Evolutionary conservation across 2,329 filamentous ascomycete species (phyloP).

Genomic region (Macroventuria anomochaeta): DNA sequence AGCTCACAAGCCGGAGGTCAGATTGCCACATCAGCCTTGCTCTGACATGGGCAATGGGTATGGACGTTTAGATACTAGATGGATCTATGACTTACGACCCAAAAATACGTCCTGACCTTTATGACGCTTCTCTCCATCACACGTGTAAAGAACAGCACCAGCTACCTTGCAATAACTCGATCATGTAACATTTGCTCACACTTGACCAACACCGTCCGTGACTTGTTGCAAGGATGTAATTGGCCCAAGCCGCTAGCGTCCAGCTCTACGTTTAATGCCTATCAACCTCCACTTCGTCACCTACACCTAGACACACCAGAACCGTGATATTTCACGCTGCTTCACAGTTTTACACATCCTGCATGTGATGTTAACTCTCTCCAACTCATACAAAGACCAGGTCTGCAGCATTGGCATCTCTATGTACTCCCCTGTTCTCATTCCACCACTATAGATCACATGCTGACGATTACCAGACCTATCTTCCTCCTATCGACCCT

Average conservation of each 20-base stretch:
- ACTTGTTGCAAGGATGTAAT: background rate
- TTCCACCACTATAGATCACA: background rate
- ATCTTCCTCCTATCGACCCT: conserved; percentile 20
- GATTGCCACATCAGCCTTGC: conserved; percentile 21
- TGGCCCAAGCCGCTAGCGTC: conserved; percentile 8
- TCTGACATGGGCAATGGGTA: conserved; percentile 4
- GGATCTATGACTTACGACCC: conserved; percentile 20
- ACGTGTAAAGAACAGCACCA: too few relatives aligned
- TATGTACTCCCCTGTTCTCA: background rate
- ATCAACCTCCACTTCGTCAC: background rate
- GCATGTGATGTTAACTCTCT: conserved; percentile 1
- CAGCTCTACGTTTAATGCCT: background rate
- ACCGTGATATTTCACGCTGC: background rate
- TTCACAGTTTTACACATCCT: too few relatives aligned
- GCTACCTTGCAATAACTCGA: too few relatives aligned
- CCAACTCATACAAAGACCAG: background rate
- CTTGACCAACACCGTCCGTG: conserved; percentile 1
- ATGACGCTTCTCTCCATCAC: too few relatives aligned
- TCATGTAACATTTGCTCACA: background rate
- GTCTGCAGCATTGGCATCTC: background rate
- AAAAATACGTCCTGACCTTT: background rate
- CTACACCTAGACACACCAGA: background rate
- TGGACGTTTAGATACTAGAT: conserved; percentile 6
- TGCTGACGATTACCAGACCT: conserved; percentile 12
- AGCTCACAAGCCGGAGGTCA: background rate